Percentiles rank a stretch among this genome's conserved stretches.
Evolutionary conservation across 2,329 filamentous ascomycete species (phyloP).

Genomic region (Pestalotiopsis sp.): DNA sequence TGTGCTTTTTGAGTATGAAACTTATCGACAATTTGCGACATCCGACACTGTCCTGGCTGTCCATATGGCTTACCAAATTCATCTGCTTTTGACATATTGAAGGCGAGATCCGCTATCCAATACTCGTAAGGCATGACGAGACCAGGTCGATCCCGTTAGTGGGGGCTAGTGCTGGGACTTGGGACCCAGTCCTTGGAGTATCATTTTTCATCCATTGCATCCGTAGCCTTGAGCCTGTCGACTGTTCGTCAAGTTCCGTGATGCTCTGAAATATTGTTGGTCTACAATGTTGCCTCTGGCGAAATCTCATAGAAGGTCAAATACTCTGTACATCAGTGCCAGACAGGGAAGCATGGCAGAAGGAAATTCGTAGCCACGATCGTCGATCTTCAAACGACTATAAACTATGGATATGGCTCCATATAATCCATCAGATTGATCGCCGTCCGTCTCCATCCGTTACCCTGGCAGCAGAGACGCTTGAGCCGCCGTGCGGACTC

Average conservation of each 20-base stretch:
- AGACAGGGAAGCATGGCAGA: background rate
- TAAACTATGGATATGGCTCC: background rate
- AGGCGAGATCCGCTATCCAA: background rate
- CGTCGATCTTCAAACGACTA: background rate
- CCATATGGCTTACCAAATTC: too few species aligned
- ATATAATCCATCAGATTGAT: background rate
- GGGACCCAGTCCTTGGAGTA: background rate
- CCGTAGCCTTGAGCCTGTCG: background rate
- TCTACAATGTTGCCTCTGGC: background rate
- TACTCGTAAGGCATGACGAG: background rate
- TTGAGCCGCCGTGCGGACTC: slow-evolving; percentile 20
- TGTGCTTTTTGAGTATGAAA: too few species aligned
- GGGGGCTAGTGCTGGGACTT: background rate
- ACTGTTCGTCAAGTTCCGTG: background rate
- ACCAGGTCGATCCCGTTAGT: background rate
- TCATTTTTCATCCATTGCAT: background rate
- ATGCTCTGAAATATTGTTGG: background rate
- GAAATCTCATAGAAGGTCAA: background rate
- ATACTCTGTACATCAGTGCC: background rate
- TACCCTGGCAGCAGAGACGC: slow-evolving; percentile 28
- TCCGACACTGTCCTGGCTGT: too few species aligned
- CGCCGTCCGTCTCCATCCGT: slow-evolving; percentile 14
- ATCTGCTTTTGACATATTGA: background rate
- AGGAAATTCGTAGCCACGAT: background rate
- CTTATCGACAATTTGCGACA: too few species aligned